Evolutionary conservation across 108 stramenopile genomes (phyloP), one percentile per base, ranked within the genome.

Genomic region (Pseudonitzschia multistriata): DNA sequence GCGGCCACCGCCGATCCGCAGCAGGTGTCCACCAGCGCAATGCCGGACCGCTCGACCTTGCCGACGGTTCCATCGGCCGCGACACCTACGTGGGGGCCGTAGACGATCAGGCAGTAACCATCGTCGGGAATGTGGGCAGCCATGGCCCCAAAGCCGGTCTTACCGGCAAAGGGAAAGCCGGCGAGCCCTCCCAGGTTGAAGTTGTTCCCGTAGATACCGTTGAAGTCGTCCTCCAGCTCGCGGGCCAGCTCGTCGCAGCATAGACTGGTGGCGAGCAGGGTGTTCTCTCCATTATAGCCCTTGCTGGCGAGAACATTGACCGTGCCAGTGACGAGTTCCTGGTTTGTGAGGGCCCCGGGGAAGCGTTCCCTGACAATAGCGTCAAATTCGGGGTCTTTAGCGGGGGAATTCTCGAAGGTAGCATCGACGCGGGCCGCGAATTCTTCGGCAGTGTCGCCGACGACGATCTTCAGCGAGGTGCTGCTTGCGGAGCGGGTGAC

Each of bases 31-130:
- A 67, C 77, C 27, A 74, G 59, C 17, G 55, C 72, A 35, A 66
- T 68, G 19, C 87, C 90, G 5, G 71, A 67, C 6, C 90, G 85
- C 45, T 88, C 81, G 49, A 88, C 85, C 27, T 75, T 88, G 3
- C 90, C 90, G 14, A 91, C 78, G 13, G 50, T 74, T 50, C 85
- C 85, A 49, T 72, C 62, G 42, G 48, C 33, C 47, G 74, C 67
- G 37, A 90, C 72, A 69, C 89, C 89, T 13, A 90, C 89, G 57
- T 91, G 89, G 42, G 89, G 89, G 42, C 85, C 89, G 67, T 80
- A 85, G 28, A 91, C 72, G 8, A 83, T 50, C 61, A 88, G 54
- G 31, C 83, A 85, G 34, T 42, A 70, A 0, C 90, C 90, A 61
- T 71, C 64, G 49, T 86, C 83, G 27, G 87, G 90, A 36, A 90